phyloP scores from a whole-genome alignment of 2,329 filamentous ascomycete species.

The Thielaviopsis musarum region DNA sequence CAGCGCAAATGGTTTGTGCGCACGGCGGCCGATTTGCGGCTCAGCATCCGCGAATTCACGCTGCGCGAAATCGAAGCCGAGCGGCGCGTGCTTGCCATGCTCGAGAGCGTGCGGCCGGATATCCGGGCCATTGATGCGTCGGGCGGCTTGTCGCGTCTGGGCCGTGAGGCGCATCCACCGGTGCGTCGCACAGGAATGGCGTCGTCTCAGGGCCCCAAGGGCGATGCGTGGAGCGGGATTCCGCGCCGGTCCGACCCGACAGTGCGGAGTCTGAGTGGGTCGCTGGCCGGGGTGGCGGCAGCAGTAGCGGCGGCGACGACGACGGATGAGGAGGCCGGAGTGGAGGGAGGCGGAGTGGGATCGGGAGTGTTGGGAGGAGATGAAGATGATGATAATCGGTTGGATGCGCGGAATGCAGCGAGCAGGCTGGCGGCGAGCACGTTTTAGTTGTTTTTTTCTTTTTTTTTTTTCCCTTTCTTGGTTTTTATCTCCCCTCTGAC shows the following conservation, averaged over 20 bases:
- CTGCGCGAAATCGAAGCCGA: slow-evolving; percentile 92
- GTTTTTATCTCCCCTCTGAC: not conserved
- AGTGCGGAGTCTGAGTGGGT: slow-evolving; percentile 56
- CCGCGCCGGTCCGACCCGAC: slow-evolving; percentile 67
- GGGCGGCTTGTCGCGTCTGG: slow-evolving; percentile 76
- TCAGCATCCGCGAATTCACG: slow-evolving; percentile 79
- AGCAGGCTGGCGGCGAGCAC: slow-evolving; percentile 88
- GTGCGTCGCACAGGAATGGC: slow-evolving; percentile 59
- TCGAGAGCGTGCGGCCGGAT: slow-evolving; percentile 88
- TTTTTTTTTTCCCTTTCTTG: not conserved
- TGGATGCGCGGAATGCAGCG: slow-evolving; percentile 91
- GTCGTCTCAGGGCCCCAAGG: slow-evolving; percentile 85
- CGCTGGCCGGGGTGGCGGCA: slow-evolving; percentile 48
- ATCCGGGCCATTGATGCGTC: slow-evolving; percentile 83
- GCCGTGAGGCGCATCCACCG: slow-evolving; percentile 71
- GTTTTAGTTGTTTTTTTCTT: slow-evolving; percentile 37
- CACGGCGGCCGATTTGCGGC: slow-evolving; percentile 67
- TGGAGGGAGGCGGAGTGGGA: slow-evolving; percentile 24
- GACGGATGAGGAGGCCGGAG: slow-evolving; percentile 29
- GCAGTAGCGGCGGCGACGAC: slow-evolving; percentile 47
- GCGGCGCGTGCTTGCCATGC: slow-evolving; percentile 71
- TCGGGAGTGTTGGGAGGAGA: slow-evolving; percentile 41
- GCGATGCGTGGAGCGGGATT: slow-evolving; percentile 96
- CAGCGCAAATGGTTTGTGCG: slow-evolving; percentile 81
- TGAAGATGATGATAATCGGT: slow-evolving; percentile 80